Base-by-base conservation (phyloP, 1,139 yeast species). In the Scheffersomyces illinoinensis region DNA sequence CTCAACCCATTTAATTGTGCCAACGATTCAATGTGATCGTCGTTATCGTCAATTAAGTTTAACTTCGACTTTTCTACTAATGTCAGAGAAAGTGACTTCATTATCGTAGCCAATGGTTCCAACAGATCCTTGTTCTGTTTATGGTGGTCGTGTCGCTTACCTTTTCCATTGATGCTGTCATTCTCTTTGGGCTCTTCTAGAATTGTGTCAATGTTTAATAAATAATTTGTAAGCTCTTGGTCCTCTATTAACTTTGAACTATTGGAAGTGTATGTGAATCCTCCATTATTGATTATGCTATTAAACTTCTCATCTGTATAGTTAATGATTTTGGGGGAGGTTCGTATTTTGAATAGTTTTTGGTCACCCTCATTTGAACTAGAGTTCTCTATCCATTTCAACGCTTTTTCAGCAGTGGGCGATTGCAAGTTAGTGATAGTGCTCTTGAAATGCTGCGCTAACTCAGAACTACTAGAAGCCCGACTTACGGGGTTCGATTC, bases 151-250 rank as follows among this genome's bases (percentile, higher is more conserved):
- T 53, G 18, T 23, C 47, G 43, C 50, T 47, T n/a, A 12, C 12
- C 54, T 54, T 46, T 56, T 51, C 47, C 39, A 50, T 21, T 55
- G 57, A n/a, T n/a, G n/a, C 21, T 50, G 55, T 55, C 48, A n/a
- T 55, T 47, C 17, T 56, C 54, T 54, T 63, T 48, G 53, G 59
- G 53, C 2, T 72, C 74, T 50, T 68, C 71, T n/a, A 70, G 59
- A 14, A 75, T 70, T 5, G 71, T 66, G 61, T 78, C 83, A 50
- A 78, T 73, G 57, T 76, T 76, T 20, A 78, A 61, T 52, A 77
- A 64, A 57, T 75, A 74, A 53, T 72, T 71, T 8, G 75, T 71
- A 53, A 77, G 62, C 12, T 71, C 75, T 5, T 71, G 73, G 56
- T 73, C 75, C 47, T 64, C 64, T n/a, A 64, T 59, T 24, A 69